Evolutionary conservation across 1,284 basidiomycete genomes (phyloP).

Genomic region (Vanrija sp.): DNA sequence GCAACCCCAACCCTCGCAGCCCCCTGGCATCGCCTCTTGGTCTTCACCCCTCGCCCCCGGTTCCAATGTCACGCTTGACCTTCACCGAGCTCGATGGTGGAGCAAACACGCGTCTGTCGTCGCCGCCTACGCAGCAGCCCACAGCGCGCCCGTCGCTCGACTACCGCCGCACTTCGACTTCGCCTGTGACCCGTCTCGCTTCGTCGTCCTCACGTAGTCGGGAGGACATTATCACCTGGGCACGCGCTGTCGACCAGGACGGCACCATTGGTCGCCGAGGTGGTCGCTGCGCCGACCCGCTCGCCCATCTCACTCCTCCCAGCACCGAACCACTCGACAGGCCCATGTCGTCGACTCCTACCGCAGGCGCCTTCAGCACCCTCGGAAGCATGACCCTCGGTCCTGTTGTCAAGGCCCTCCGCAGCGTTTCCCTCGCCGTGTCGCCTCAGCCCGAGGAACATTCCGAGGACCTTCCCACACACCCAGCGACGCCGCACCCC

Average conservation of each 20-base stretch:
- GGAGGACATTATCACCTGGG: constrained; percentile 46
- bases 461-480: too few species aligned
- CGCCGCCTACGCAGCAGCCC: constrained; percentile 14
- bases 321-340: constrained; percentile 18
- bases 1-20: neutral
- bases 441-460: constrained; percentile 8
- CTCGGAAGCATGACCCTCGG: constrained; percentile 17
- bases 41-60: constrained; percentile 1
- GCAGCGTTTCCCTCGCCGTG: constrained; percentile 16
- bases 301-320: constrained; percentile 9
- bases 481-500: neutral
- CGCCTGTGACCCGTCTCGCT: constrained; percentile 33
- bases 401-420: constrained; percentile 37
- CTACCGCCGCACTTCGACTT: constrained; percentile 3
- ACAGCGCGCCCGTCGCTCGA: constrained; percentile 12
- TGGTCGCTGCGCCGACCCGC: constrained; percentile 6
- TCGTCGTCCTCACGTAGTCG: constrained; percentile 41
- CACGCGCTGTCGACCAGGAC: constrained; percentile 31
- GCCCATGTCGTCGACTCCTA: constrained; percentile 6
- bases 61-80: constrained; percentile 4
- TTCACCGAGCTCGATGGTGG: neutral
- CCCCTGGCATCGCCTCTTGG: neutral
- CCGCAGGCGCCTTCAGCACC: constrained; percentile 27
- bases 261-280: constrained; percentile 3
- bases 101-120: neutral